These are phyloP conservation scores for Ustilago xerochloae DNA, from an alignment of 1,284 basidiomycete genomes.

Conservation along the genomic window DNA sequence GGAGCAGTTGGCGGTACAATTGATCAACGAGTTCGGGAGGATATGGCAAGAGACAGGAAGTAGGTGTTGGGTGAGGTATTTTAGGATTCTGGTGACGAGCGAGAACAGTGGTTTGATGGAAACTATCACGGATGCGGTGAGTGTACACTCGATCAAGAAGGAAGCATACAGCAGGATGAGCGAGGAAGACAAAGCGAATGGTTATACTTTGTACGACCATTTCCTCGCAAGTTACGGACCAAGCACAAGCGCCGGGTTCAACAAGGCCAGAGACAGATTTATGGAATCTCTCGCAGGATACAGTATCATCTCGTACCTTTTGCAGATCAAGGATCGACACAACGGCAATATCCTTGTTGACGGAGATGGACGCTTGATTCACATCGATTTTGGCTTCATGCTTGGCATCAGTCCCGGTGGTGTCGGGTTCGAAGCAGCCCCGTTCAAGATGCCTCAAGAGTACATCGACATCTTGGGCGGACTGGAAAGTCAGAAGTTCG, in stretches of 20 bases:
- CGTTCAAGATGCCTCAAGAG: constrained; percentile 95
- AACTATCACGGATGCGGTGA: constrained; percentile 85
- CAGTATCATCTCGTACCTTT: constrained; percentile 90
- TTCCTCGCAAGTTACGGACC: constrained; percentile 63
- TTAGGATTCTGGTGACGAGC: constrained; percentile 91
- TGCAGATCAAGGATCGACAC: constrained; percentile 98
- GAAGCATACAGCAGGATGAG: constrained; percentile 91
- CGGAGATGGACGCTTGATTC: constrained; percentile 87
- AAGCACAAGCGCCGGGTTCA: constrained; percentile 50
- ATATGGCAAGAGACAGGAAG: constrained; percentile 83
- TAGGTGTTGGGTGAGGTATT: constrained; percentile 68
- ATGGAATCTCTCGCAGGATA: constrained; percentile 91
- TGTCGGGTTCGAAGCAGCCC: constrained; percentile 97
- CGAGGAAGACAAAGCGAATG: constrained; percentile 69
- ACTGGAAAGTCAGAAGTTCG: constrained; percentile 79
- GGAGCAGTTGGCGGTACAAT: constrained; percentile 95
- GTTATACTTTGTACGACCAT: constrained; percentile 64
- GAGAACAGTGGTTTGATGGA: constrained; percentile 82
- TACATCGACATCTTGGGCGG: constrained; percentile 98
- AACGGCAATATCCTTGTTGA: constrained; percentile 98
- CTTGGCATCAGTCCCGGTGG: constrained; percentile 85
- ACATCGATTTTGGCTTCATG: constrained; percentile 99
- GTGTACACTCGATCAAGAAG: constrained; percentile 99
- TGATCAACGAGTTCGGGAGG: constrained; percentile 89
- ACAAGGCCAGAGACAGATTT: constrained; percentile 79